A percentile compares a stretch with the other conserved stretches of the same genome.
These are phyloP conservation scores for Harrya chromipes DNA, from an alignment of 768 basidiomycete species.

Conservation along the genomic window DNA sequence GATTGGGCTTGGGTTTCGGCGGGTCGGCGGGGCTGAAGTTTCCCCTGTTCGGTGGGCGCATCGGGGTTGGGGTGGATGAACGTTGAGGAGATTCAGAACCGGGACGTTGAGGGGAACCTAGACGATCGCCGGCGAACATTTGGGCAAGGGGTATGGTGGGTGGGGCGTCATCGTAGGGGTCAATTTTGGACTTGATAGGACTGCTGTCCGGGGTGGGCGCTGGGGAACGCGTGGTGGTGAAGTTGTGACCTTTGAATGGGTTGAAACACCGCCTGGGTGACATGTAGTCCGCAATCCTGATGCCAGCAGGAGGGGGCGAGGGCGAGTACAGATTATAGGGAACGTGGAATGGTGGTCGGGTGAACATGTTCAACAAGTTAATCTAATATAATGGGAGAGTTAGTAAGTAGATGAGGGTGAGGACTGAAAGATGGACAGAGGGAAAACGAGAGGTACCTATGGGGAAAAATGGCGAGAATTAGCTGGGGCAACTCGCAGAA, in stretches of 20 bases:
- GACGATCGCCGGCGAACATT: neutral
- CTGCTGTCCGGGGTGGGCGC: constrained; percentile 16
- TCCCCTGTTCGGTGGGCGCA: neutral
- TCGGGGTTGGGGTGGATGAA: neutral
- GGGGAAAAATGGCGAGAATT: neutral
- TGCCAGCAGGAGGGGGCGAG: constrained; percentile 23
- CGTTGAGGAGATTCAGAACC: neutral
- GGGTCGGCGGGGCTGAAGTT: neutral
- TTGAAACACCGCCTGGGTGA: constrained; percentile 20
- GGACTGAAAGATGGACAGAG: neutral
- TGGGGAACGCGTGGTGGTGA: constrained; percentile 11
- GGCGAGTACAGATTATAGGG: constrained; percentile 14
- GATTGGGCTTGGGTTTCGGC: neutral
- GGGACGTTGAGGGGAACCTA: neutral
- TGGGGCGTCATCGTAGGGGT: constrained; percentile 7
- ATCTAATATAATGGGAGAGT: neutral
- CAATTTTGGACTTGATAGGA: constrained; percentile 2
- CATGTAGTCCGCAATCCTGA: constrained; percentile 22
- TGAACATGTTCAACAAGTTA: constrained; percentile 17
- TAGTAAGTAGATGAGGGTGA: neutral
- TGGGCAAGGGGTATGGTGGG: constrained; percentile 8
- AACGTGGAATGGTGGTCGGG: constrained; percentile 7
- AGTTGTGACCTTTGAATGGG: constrained; percentile 12
- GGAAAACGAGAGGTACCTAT: neutral
- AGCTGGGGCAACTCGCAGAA: neutral